A percentile compares a stretch with the other conserved stretches of the same genome.
Evolutionary conservation across 208 protist genomes (phyloP).

Genomic region (Wallacemonas sp.): DNA sequence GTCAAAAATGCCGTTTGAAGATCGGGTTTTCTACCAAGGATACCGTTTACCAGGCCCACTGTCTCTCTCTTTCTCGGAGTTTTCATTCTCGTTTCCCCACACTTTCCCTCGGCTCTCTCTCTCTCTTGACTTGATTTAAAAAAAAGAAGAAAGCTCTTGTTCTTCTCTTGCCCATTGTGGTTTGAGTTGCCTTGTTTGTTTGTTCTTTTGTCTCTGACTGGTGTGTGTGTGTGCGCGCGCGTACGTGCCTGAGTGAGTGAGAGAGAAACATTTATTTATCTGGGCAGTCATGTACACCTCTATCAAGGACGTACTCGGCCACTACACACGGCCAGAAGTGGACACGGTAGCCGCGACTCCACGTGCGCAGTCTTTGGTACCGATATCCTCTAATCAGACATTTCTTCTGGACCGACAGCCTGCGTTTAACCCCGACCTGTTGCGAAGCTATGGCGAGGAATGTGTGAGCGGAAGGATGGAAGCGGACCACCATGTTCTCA

Average conservation of each 20-base stretch:
- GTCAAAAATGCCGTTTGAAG: no score
- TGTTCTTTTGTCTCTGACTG: constrained; percentile 16
- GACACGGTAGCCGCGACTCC: background rate
- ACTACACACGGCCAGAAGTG: constrained; percentile 4
- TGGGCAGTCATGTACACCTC: no score
- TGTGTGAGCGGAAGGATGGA: constrained; percentile 1
- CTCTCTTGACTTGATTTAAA: no score
- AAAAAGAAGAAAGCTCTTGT: no score
- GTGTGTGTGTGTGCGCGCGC: no score
- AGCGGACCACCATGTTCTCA: constrained; percentile 34
- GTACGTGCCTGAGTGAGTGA: constrained; percentile 12
- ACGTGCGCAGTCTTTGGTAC: constrained; percentile 2
- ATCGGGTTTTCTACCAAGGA: no score
- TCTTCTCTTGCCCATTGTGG: no score
- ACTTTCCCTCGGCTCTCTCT: background rate
- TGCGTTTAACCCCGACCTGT: background rate
- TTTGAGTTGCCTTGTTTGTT: constrained; percentile 15
- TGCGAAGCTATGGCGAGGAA: constrained; percentile 16
- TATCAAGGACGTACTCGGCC: constrained; percentile 20
- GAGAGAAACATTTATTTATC: no score
- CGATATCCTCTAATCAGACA: constrained; percentile 8
- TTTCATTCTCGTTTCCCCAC: background rate
- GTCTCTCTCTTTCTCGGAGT: background rate
- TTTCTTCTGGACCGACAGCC: constrained; percentile 6
- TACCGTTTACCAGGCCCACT: no score